Evolutionary conservation across 2,329 filamentous ascomycete genomes (phyloP).

Genomic region (Fusarium coffeatum): DNA sequence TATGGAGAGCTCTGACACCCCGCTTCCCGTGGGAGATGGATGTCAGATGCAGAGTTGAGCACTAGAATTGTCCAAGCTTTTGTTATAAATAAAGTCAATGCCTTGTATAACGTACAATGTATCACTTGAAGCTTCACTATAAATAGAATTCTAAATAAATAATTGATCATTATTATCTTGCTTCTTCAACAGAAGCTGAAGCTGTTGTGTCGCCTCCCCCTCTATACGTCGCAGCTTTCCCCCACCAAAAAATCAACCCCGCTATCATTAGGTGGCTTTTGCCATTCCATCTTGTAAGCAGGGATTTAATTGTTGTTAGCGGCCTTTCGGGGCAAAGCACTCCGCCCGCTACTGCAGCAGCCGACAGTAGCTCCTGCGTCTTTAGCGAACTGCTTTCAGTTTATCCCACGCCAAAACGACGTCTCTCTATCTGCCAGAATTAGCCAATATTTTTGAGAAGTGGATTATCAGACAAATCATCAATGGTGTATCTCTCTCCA

Average conservation of each 20-base stretch:
- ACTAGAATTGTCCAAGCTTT: background rate
- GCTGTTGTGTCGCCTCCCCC: conserved; percentile 25
- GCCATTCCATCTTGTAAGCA: conserved; percentile 9
- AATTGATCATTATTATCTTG: background rate
- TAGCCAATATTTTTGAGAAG: conserved; percentile 18
- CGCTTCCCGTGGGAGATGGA: conserved; percentile 30
- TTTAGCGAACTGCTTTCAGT: conserved; percentile 28
- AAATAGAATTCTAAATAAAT: background rate
- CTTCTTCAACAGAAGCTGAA: background rate
- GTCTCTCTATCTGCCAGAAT: conserved; percentile 21
- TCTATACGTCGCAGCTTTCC: conserved; percentile 35
- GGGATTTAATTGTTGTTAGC: conserved; percentile 29
- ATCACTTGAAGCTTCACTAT: too few relatives aligned
- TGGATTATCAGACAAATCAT: conserved; percentile 8
- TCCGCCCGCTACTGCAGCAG: conserved; percentile 44
- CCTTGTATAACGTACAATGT: background rate
- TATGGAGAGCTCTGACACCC: conserved; percentile 43
- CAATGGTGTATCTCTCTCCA: background rate
- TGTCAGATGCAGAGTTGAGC: conserved; percentile 16
- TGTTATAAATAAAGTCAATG: background rate
- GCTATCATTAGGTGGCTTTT: conserved; percentile 34
- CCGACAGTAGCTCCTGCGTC: conserved; percentile 41
- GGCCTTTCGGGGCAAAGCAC: conserved; percentile 44
- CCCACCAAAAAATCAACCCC: conserved; percentile 40
- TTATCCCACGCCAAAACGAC: conserved; percentile 25